phyloP scores from a whole-genome alignment of 1,284 basidiomycete species.

The Xerocomus nothofagi region DNA sequence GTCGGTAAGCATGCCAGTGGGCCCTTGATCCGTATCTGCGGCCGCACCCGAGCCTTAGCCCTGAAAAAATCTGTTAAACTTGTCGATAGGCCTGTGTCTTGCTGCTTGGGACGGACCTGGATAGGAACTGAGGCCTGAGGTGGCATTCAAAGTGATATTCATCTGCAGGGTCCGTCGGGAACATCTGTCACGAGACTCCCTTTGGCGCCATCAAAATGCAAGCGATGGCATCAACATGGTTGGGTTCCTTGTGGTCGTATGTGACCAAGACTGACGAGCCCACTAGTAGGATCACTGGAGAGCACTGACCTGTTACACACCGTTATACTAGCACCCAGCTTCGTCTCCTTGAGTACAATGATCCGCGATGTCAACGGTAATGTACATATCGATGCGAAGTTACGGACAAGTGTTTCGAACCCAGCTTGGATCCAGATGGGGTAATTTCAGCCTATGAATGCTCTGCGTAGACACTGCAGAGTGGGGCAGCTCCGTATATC shows the following conservation, averaged over 20 bases:
- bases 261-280: background rate
- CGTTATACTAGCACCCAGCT: too few species aligned
- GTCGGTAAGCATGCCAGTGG: too few species aligned
- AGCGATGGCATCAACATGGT: background rate
- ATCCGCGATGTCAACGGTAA: background rate
- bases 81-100: background rate
- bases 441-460: too few species aligned
- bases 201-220: background rate
- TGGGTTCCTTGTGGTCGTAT: background rate
- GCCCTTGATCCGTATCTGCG: too few species aligned
- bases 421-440: too few species aligned
- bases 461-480: too few species aligned
- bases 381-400: too few species aligned
- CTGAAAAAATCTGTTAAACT: background rate
- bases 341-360: background rate
- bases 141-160: background rate
- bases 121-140: background rate
- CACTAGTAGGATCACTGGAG: too few species aligned
- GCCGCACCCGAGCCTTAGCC: background rate
- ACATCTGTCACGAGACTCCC: too few species aligned
- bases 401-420: too few species aligned
- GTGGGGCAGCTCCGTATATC: too few species aligned
- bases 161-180: background rate
- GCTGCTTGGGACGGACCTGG: background rate
- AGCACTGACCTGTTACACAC: background rate